Conservation (phyloP, 208 protist genomes). For the Acanthamoeba triangularis region DNA sequence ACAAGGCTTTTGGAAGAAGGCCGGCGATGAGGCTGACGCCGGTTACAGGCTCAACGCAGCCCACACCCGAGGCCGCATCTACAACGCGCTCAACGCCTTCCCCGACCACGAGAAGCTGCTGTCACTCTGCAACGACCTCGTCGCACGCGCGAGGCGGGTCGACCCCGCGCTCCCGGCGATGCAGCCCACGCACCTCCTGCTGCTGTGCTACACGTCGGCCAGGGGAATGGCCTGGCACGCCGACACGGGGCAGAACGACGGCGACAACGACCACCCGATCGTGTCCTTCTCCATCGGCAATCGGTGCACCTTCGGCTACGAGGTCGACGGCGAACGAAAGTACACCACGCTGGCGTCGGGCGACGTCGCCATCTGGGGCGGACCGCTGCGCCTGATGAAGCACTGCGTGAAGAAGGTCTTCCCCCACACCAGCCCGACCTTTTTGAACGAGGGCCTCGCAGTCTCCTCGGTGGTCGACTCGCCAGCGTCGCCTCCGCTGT, state of each 20-base stretch:
- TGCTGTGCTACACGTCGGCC: slow-evolving; percentile 66
- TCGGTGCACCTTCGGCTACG: slow-evolving; percentile 79
- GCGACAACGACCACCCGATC: slow-evolving; percentile 83
- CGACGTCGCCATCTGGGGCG: slow-evolving; percentile 81
- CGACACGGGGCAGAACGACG: slow-evolving; percentile 78
- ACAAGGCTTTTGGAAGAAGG: too few relatives aligned
- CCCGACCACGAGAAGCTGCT: neutral
- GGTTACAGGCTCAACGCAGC: neutral
- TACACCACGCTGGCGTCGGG: slow-evolving; percentile 59
- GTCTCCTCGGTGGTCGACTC: too few relatives aligned
- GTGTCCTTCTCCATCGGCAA: slow-evolving; percentile 81
- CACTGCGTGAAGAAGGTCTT: slow-evolving; percentile 78
- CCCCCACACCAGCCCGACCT: slow-evolving; percentile 13
- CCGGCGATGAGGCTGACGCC: too few relatives aligned
- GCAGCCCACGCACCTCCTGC: slow-evolving; percentile 77
- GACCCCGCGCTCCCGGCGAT: slow-evolving; percentile 56
- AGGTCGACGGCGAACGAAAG: neutral
- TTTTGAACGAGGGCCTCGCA: neutral
- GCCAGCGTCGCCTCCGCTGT: neutral
- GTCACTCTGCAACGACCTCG: neutral
- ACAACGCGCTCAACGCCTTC: neutral
- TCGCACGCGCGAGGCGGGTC: neutral
- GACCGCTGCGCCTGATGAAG: slow-evolving; percentile 76
- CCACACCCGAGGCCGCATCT: neutral
- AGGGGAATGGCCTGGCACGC: slow-evolving; percentile 78